These are phyloP conservation scores for Rugonectria rugulosa DNA, from an alignment of 2,329 filamentous ascomycete species.

Conservation along the genomic window DNA sequence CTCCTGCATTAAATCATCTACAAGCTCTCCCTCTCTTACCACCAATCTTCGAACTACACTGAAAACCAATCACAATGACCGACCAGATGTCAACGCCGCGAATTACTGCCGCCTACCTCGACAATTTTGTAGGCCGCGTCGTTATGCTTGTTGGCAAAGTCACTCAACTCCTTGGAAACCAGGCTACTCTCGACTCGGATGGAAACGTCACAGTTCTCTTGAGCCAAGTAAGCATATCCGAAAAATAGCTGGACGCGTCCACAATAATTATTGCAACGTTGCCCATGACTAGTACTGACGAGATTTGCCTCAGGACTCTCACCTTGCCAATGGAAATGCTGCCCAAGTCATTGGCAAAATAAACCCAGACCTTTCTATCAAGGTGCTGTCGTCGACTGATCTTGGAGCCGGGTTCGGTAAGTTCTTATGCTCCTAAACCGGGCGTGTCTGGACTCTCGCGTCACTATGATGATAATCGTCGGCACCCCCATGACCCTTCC, in stretches of 20 bases:
- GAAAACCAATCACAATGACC: constrained; percentile 59
- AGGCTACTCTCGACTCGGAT: constrained; percentile 80
- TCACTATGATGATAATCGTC: constrained; percentile 25
- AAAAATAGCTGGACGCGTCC: no score
- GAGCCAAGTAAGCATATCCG: constrained; percentile 76
- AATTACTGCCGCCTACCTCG: constrained; percentile 81
- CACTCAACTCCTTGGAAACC: constrained; percentile 79
- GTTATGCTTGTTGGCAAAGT: constrained; percentile 90
- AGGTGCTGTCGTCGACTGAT: constrained; percentile 73
- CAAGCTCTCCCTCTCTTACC: fast-evolving
- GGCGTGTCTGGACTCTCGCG: constrained; percentile 22
- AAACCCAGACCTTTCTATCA: constrained; percentile 74
- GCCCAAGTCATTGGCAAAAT: constrained; percentile 85
- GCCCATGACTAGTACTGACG: constrained; percentile 12
- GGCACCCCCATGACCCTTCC: background rate
- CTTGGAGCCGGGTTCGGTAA: constrained; percentile 74
- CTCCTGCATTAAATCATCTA: background rate
- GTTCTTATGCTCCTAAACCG: constrained; percentile 44
- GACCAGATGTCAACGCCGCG: constrained; percentile 77
- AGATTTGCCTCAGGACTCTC: constrained; percentile 67
- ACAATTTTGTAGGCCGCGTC: constrained; percentile 75
- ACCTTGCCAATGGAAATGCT: constrained; percentile 73
- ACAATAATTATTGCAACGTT: background rate
- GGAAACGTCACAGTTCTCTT: constrained; percentile 78
- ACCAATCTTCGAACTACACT: constrained; percentile 11